phyloP scores from a whole-genome alignment of 2,329 filamentous ascomycete species.

The Phyllosticta citriasiana region DNA sequence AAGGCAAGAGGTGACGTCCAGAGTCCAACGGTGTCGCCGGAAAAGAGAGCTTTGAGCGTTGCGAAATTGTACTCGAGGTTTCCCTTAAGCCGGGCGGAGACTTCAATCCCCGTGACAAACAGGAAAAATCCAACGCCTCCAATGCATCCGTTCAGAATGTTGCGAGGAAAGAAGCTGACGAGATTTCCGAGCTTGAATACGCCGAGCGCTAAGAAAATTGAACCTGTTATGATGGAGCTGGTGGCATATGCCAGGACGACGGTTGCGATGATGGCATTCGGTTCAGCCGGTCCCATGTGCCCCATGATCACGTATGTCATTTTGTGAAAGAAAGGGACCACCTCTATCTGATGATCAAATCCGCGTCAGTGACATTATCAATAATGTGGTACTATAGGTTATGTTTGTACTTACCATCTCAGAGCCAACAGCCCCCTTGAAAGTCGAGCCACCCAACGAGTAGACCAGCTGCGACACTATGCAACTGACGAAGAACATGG shows the following conservation, averaged over 20 bases:
- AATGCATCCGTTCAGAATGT: conserved; percentile 94
- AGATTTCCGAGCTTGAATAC: conserved; percentile 79
- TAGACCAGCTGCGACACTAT: conserved; percentile 89
- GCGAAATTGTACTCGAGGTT: conserved; percentile 71
- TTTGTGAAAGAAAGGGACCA: conserved; percentile 97
- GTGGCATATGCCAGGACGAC: conserved; percentile 86
- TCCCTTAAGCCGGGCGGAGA: conserved; percentile 79
- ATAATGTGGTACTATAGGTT: not conserved
- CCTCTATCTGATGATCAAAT: conserved; percentile 60
- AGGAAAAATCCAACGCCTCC: conserved; percentile 96
- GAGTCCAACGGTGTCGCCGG: conserved; percentile 62
- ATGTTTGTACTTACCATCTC: conserved; percentile 57
- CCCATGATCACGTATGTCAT: conserved; percentile 86
- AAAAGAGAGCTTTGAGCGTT: conserved; percentile 65
- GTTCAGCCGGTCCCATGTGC: conserved; percentile 67
- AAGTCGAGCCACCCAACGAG: conserved; percentile 73
- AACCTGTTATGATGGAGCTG: conserved; percentile 81
- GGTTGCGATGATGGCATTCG: conserved; percentile 81
- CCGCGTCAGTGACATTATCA: conserved; percentile 3
- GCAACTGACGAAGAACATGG: conserved; percentile 97
- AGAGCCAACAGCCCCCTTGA: conserved; percentile 83
- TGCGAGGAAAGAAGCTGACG: conserved; percentile 91
- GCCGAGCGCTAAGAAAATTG: conserved; percentile 88
- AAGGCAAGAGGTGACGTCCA: conserved; percentile 75
- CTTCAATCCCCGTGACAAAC: conserved; percentile 82